Base-by-base conservation (phyloP, 1,284 basidiomycete genomes). In the Leccinum fallax region DNA sequence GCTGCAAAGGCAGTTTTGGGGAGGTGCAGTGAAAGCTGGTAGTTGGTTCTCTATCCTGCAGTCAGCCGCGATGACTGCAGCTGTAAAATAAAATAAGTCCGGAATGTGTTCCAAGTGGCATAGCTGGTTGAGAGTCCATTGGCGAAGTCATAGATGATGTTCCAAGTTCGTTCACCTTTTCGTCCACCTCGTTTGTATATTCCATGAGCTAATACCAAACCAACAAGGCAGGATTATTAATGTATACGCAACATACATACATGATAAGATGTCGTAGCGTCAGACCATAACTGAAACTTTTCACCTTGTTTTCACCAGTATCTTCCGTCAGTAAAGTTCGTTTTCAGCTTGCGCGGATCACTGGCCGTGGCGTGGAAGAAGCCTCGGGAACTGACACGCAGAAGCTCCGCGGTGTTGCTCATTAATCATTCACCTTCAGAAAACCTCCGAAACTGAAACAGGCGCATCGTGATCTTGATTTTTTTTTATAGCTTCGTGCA, bases 1-100 rank as follows among this genome's bases (percentile, higher is more conserved):
- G 65, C 2, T 65, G 21, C 67, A 68, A 52, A 46, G 53, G 0
- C 2, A 1, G 4, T 61, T 68, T 32, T 69, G 4, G 4, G 51
- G 51, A 4, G n/a, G 51, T 19, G 28, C 51, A n/a, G 51, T 53
- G 28, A 30, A 53, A 30, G 7, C 51, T 53, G 51, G 51, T 19
- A 53, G 51, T 26, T 53, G 28, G 28, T 53, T 53, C 26, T 24
- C 51, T 6, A 10, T 53, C 9, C 51, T 53, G 5, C 51, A 53
- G 28, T n/a, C 51, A 26, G 51, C 51, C 16, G 51, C 51, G 26
- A 53, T 53, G 51, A 32, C 24, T 24, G 21, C 49, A 26, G 49
- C 16, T 51, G 15, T 1, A 24, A 24, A 24, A 26, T 1, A 24
- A 24, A 24, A 26, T 51, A 51, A 19, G 15, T 51, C 24, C 5